Base-by-base conservation (phyloP, 176 grass and related monocot genomes). In the Zizania latifolia region DNA sequence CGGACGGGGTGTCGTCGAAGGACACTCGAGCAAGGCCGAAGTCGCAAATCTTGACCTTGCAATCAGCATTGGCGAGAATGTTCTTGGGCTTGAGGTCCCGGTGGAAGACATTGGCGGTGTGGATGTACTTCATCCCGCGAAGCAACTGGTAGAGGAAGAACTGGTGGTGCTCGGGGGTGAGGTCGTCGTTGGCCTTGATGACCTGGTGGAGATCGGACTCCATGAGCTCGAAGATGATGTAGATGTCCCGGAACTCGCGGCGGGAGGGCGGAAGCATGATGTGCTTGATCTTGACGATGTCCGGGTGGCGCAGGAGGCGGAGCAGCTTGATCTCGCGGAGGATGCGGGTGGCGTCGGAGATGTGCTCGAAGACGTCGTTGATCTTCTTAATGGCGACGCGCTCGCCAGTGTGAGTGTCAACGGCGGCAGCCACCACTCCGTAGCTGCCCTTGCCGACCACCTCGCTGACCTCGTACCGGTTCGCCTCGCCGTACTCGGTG, bases 371-470 rank as follows among this genome's bases (percentile, higher is more conserved):
- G 38, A 94, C 88, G 36, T 94, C 91, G 11, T 90, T 83, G 14
- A 94, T 94, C 81, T 90, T 94, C 61, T 94, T 94, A 27, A 94
- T 94, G 3, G 88, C 85, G 27, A 94, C 85, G 24, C 75, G 61
- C 81, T 88, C 91, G 31, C 91, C 88, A 19, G 88, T 94, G 53
- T 58, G 78, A 1, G 85, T 80, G 70, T 90, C 88, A 21, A 87
- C 78, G 19, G 91, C 88, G 37, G 91, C 78, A 66, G 84, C 88
- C 6, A 94, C 91, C 11, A 94, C 85, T 21, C 88, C 85, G 33
- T 94, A 94, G 71, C 91, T 94, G 34, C 85, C 91, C 75, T 94
- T 94, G n/a, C 91, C 91, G 3, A 94, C 63, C 68, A 94, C 91
- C 71, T 94, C 91, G 29, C 70, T 32, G 38, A 94, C 74, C 74